Evolutionary conservation across 2,329 filamentous ascomycete genomes (phyloP), one percentile per base, ranked within the genome.

Genomic region (Aspergillus candidus): DNA sequence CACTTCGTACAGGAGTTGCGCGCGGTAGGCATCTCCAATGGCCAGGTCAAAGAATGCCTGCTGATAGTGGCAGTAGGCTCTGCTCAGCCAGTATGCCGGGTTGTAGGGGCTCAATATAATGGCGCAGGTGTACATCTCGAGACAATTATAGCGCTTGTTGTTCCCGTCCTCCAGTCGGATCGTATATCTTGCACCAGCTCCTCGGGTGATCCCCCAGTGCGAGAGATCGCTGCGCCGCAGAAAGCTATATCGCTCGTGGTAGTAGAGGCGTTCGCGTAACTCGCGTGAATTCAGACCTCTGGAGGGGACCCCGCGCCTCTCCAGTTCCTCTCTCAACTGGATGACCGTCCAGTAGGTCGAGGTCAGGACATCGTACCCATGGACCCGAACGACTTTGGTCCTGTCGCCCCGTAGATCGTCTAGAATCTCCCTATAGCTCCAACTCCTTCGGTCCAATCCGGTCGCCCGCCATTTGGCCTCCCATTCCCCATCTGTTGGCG

Each of bases 101-200:
- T 67, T 68, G 42, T 67, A 67, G 1, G 65, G 65, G 35, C 56
- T 65, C 13, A 62, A 41, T 7, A 53, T 43, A 32, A 67, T 60
- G 13, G 62, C 63, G 43, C 57, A 60, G 1, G 65, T 68, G 44
- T 67, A 68, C 55, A 67, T 60, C 22, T 67, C 61, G 8, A 66
- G 47, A 3, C 62, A 53, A 4, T 48, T 44, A 11, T 64, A 38
- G 5, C 30, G 17, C 6, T 47, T 37, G 11, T 50, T 41, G 5
- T 47, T 15, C 7, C 44, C 33, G 12, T 58, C 50, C 17, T 52
- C 32, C 1, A 27, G 22, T 27, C 6, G 22, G 17, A 61, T 32
- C 18, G 50, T 41, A 36, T 51, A 57, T 13, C 32, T 37, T 12
- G 11, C 10, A 13, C 51, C 38, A 17, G 47, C 34, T 8, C 37